Evolutionary conservation across 331 rosid species (phyloP).

Genomic region (Quercus lobata): DNA sequence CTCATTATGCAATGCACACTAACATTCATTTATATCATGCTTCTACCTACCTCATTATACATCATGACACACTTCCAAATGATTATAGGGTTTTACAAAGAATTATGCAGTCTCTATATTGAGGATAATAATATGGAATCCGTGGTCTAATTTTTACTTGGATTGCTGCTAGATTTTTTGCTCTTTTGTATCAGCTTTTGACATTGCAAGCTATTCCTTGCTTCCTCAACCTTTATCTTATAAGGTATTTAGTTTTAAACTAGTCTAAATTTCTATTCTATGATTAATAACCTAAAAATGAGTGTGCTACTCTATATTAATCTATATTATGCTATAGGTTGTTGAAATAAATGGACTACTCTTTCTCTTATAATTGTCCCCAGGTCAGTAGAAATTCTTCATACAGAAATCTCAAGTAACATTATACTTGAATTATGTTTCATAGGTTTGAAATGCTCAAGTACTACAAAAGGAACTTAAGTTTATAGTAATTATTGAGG

Average conservation of each 20-base stretch:
- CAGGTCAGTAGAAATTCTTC: background rate
- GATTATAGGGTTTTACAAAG: background rate
- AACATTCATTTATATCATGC: background rate
- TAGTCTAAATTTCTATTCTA: too few relatives aligned
- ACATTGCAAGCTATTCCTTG: too few relatives aligned
- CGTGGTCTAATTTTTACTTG: background rate
- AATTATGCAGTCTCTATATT: background rate
- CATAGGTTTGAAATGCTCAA: slow-evolving; percentile 11
- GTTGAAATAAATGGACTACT: too few relatives aligned
- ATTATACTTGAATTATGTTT: slow-evolving; percentile 4
- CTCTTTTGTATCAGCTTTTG: background rate
- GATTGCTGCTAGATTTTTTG: background rate
- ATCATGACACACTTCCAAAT: background rate
- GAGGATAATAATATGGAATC: background rate
- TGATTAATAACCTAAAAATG: too few relatives aligned
- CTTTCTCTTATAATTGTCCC: background rate
- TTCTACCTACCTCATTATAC: background rate
- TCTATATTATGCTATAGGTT: too few relatives aligned
- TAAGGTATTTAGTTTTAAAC: too few relatives aligned
- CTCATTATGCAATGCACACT: background rate
- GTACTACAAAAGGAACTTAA: slow-evolving; percentile 28
- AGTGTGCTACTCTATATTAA: too few relatives aligned
- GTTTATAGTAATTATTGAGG: slow-evolving; percentile 36
- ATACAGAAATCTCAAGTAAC: background rate
- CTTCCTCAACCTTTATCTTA: too few relatives aligned